Evolutionary conservation across 257 asterid species (phyloP), one percentile per base, ranked within the genome.

Genomic region (Forsythia viridissima): DNA sequence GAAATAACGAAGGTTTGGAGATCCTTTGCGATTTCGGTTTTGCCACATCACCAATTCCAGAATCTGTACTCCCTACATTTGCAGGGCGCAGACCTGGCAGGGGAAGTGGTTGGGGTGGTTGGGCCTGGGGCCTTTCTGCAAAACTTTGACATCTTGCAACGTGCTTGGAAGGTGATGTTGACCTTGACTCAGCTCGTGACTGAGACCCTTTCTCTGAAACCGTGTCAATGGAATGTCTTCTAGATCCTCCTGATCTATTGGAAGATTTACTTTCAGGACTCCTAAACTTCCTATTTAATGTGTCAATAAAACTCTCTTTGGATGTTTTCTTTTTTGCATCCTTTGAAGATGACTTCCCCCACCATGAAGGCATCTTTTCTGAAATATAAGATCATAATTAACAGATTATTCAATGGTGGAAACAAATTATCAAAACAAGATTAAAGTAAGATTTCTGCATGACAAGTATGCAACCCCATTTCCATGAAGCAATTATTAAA

Each of bases 21-120:
- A 73, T 82, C 87, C 81, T 93, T 75, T 84, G 95, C 42, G 74
- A 43, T 74, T 87, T 91, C n/a, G 89, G 87, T 83, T 90, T 93
- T 16, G 81, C 86, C 20, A 89, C 73, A 81, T 89, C 89, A 34
- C 85, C 88, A 75, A 90, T 83, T 74, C 87, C 97, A 75, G 97
- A 91, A 80, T 88, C 88, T 37, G 88, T 87, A 46, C 91, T 92
- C 57, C 84, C 78, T 38, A 88, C 92, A 46, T 87, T 80, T 73
- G 89, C 87, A 79, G 91, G 83, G 51, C 79, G 85, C 72, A 86
- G 83, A 77, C 86, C 89, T 4, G 98, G 99, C 34, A 93, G 89
- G 13, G 99, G 99, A 75, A 93, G 97, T 79, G 98, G 97, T 83
- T 93, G 98, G 41, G 97, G 97, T 79, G 98, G 97, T 83, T 93